Percentiles rank a stretch among this genome's conserved stretches.
These are phyloP conservation scores for Marasmius tenuissimus DNA, from an alignment of 1,284 basidiomycete species.

Conservation along the genomic window DNA sequence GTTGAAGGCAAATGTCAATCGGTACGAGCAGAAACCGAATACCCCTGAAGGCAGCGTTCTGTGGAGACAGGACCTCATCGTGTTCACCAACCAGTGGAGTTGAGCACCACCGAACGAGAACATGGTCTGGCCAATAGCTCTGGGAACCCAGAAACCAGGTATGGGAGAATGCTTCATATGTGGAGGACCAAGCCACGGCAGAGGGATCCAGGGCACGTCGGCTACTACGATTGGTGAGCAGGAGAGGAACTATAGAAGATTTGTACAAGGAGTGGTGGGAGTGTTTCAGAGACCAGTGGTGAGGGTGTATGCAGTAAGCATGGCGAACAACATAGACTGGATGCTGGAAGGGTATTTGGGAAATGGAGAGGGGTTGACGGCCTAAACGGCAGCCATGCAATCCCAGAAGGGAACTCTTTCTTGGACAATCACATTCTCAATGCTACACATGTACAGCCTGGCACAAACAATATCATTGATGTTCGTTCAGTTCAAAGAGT, in stretches of 20 bases:
- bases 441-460: not conserved
- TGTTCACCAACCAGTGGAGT: no score
- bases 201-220: not conserved
- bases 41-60: not conserved
- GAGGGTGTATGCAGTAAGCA: not conserved
- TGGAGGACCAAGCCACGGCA: no score
- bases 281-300: not conserved
- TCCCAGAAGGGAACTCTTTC: not conserved
- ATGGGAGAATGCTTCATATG: no score
- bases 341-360: not conserved
- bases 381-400: no score
- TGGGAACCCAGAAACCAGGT: no score
- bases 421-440: not conserved
- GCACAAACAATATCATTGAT: not conserved
- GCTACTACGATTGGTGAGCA: not conserved
- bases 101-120: no score
- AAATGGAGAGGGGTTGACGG: constrained; percentile 1
- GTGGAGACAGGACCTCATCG: not conserved
- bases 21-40: not conserved
- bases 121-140: no score
- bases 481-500: constrained; percentile 2
- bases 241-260: not conserved
- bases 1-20: not conserved
- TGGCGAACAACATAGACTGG: not conserved
- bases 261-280: not conserved